Evolutionary conservation across 164 flowering plant species (phyloP), one percentile per base, ranked within the genome.

Genomic region (Umbellularia californica): DNA sequence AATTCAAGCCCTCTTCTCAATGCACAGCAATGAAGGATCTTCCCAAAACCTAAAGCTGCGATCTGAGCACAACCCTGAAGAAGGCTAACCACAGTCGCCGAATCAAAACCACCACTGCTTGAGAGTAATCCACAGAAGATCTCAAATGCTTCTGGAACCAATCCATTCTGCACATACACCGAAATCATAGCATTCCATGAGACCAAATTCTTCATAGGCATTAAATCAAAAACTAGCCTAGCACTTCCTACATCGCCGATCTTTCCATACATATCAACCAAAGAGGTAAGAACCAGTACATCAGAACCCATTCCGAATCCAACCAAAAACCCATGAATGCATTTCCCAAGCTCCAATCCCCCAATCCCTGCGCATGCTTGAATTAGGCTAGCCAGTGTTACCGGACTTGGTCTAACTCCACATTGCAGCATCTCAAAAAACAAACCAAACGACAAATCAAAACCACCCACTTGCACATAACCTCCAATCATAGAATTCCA

Each of bases 141-240:
- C 17, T 67, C 70, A 75, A 86, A 79, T 66, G 85, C 74, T 52
- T 86, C 82, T 23, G 2, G 23, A 12, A 77, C 77, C 69, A 80
- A 58, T 5, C 87, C 82, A 74, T 84, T 84, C 58, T 84, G 85
- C 47, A 79, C 79, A 72, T 50, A 83, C 14, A 79, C 85, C 5
- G 83, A 78, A 13, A 86, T 81, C 82, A 86, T 80, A 27, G 83
- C 81, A 86, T 86, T 84, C 88, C 88, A 86, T 25, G 87, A 81
- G 35, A 84, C 81, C 80, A 83, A 72, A 78, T 80, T 86, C 77
- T 74, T 81, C 0, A 23, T 22, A 3, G 76, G 71, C 84, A 83
- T 83, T 17, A 70, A 27, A 67, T 81, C 69, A 75, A 86, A 86
- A 70, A 83, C 74, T 60, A 12, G 50, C n/a, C 66, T 24, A 50